Base-by-base conservation (phyloP, 1,139 yeast species). In the Oligophagozyma castellii region DNA sequence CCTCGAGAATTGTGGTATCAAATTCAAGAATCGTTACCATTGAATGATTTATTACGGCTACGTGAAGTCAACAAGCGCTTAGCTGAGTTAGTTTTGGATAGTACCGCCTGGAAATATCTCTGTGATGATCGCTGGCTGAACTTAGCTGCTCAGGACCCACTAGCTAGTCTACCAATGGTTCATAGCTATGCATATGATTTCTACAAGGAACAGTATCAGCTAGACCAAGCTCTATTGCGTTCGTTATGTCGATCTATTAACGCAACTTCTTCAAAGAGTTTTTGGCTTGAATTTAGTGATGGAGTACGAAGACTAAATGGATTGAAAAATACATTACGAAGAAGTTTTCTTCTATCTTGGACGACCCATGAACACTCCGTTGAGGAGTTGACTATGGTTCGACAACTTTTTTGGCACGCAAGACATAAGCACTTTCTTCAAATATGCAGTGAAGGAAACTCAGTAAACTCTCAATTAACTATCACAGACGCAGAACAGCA, bases 391-490 rank as follows among this genome's bases (percentile, higher is more conserved):
- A 29, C 35, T 8, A 14, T 33, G n/a, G 32, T 36, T 19, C 37
- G 29, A 14, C 34, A 31, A 15, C 19, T 40, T 22, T 31, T 42
- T 18, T 35, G 30, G 13, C 30, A 40, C 11, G 14, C 37, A 22
- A 31, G 47, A 14, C 48, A 43, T 24, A 35, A 29, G 16, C 29
- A 35, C 15, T 37, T 43, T 12, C 40, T 41, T 29, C 30, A 35
- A 11, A 26, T 35, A n/a, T 34, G 37, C 21, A 18, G 10, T 7
- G 28, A 36, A 14, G 24, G 24, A 11, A 13, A 26, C 16, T 19
- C 19, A 14, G 30, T 23, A 8, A 24, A 29, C 2, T 15, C 19
- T 10, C 22, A 25, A 12, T 32, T 34, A 19, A 29, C 30, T 28
- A 34, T 29, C 3, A 36, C 32, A 14, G 30, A 31, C 5, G 38